Conservation (phyloP, 495 filamentous ascomycete genomes). For the Pseudoneurospora amorphoporcata region DNA sequence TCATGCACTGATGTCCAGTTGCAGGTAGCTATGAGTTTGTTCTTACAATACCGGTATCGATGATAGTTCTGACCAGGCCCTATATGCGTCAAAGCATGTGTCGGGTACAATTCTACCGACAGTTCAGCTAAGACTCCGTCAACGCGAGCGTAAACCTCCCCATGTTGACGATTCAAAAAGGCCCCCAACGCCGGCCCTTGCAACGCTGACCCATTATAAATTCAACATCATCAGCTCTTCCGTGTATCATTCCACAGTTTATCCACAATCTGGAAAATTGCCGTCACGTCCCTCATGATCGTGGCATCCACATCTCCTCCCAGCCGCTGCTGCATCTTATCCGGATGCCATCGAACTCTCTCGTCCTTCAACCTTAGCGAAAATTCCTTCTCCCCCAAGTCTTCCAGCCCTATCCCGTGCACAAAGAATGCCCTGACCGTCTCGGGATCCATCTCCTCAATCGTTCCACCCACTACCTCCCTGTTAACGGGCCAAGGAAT, state of each 20-base stretch:
- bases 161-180: neutral
- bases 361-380: conserved; percentile 65
- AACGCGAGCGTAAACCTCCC: neutral
- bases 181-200: neutral
- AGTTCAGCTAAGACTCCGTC: neutral
- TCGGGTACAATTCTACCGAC: neutral
- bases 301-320: conserved; percentile 56
- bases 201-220: neutral
- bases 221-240: conserved; percentile 8
- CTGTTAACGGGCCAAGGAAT: conserved; percentile 75
- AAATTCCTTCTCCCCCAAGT: conserved; percentile 52
- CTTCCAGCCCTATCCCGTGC: conserved; percentile 32
- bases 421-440: conserved; percentile 33
- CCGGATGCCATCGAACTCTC: conserved; percentile 91
- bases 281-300: conserved; percentile 66
- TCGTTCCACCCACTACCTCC: conserved; percentile 32
- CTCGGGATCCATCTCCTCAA: conserved; percentile 14
- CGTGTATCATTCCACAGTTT: conserved; percentile 58
- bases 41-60: neutral
- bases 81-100: neutral
- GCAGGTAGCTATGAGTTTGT: neutral
- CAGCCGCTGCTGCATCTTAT: conserved; percentile 91
- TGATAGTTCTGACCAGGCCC: neutral
- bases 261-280: conserved; percentile 88
- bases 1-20: neutral